Conservation (phyloP, 2,329 filamentous ascomycete genomes). For the Arthrobotrys conoides region DNA sequence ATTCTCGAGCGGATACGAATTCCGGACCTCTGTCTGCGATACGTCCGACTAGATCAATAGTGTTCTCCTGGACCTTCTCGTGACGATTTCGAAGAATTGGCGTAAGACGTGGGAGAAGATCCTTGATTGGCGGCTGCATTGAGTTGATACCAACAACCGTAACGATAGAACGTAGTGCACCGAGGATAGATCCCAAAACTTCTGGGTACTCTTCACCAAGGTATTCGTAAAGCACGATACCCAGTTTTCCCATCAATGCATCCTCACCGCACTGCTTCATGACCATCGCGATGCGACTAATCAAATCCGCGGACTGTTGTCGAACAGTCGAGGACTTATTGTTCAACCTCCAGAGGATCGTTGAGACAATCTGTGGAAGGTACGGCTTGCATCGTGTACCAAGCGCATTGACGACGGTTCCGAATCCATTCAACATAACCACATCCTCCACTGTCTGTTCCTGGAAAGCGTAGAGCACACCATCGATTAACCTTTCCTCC, state of each 20-base stretch:
- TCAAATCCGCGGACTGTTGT: slow-evolving; percentile 95
- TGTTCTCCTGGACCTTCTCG: slow-evolving; percentile 99
- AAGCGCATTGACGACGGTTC: slow-evolving; percentile 95
- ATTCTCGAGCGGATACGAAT: slow-evolving; percentile 95
- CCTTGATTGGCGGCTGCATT: slow-evolving; percentile 98
- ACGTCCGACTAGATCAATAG: slow-evolving; percentile 96
- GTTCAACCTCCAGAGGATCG: slow-evolving; percentile 95
- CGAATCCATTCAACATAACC: slow-evolving; percentile 96
- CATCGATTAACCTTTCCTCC: slow-evolving; percentile 94
- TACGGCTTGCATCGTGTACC: slow-evolving; percentile 96
- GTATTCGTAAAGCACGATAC: slow-evolving; percentile 96
- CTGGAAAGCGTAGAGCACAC: slow-evolving; percentile 95
- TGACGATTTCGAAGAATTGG: slow-evolving; percentile 98
- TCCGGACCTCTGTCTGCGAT: slow-evolving; percentile 97
- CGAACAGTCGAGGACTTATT: slow-evolving; percentile 98
- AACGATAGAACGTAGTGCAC: slow-evolving; percentile 93
- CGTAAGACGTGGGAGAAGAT: slow-evolving; percentile 91
- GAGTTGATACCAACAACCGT: slow-evolving; percentile 97
- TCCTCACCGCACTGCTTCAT: slow-evolving; percentile 99
- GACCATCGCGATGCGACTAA: slow-evolving; percentile 96
- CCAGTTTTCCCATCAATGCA: slow-evolving; percentile 93
- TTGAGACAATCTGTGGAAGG: slow-evolving; percentile 95
- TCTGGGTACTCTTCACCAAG: slow-evolving; percentile 98
- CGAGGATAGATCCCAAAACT: slow-evolving; percentile 94
- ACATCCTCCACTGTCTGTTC: slow-evolving; percentile 97